Conservation (phyloP, 2,329 filamentous ascomycete species). For the Phaeosphaeriaceae sp. region DNA sequence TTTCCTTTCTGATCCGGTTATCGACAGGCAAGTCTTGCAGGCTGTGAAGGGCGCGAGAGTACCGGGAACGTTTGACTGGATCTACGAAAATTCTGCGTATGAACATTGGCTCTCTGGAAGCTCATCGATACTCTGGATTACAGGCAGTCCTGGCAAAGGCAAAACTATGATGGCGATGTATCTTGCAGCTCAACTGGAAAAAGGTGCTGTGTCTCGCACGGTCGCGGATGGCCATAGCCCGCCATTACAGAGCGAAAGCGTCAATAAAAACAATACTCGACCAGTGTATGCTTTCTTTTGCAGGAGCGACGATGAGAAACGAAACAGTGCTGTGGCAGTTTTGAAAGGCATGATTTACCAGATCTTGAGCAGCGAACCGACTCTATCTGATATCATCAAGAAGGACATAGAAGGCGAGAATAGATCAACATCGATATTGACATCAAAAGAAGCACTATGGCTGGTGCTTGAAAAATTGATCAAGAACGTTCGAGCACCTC, state of each 20-base stretch:
- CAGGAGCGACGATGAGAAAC: constrained; percentile 28
- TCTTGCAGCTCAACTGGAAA: constrained; percentile 33
- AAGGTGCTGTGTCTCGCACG: neutral
- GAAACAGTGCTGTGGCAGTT: constrained; percentile 32
- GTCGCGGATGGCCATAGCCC: neutral
- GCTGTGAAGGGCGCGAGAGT: neutral
- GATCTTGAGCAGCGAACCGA: constrained; percentile 17
- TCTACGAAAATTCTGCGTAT: neutral
- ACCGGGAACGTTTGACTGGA: neutral
- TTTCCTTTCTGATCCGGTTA: neutral
- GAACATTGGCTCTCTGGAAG: constrained; percentile 17
- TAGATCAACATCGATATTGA: neutral
- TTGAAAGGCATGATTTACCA: constrained; percentile 35
- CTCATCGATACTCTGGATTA: constrained; percentile 30
- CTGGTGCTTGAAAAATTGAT: constrained; percentile 20
- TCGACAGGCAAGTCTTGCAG: neutral
- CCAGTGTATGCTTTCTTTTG: constrained; percentile 33
- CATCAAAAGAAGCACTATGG: neutral
- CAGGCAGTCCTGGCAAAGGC: constrained; percentile 37
- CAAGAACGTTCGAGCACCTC: constrained; percentile 10
- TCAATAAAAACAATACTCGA: neutral
- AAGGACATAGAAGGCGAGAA: neutral
- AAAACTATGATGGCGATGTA: constrained; percentile 44
- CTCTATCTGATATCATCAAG: neutral
- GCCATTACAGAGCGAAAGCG: too few species aligned